These are phyloP conservation scores for Melampsora allii-populina DNA, from an alignment of 1,284 basidiomycete genomes.

Conservation along the genomic window DNA sequence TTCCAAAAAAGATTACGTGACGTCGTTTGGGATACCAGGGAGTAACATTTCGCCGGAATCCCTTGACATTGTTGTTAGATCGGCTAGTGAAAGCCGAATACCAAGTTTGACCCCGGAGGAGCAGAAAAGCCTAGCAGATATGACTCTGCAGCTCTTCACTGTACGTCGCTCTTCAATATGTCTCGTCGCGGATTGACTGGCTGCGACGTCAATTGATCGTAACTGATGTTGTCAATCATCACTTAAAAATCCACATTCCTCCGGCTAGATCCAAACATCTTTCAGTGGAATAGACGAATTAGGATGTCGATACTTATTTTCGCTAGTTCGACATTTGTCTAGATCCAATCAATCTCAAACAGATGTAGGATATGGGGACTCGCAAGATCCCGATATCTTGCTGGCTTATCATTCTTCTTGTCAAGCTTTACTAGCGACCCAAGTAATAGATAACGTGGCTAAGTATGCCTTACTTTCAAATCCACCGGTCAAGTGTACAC, in stretches of 20 bases:
- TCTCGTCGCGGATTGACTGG: not conserved
- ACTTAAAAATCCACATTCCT: no score
- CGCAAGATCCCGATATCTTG: conserved; percentile 14
- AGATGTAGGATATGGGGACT: conserved; percentile 13
- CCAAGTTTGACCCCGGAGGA: conserved; percentile 19
- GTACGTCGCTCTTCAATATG: conserved; percentile 1
- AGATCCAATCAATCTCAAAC: not conserved
- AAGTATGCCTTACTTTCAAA: not conserved
- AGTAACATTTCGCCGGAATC: conserved; percentile 14
- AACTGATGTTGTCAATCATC: conserved; percentile 14
- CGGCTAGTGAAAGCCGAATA: conserved; percentile 3
- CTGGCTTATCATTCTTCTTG: conserved; percentile 25
- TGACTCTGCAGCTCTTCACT: conserved; percentile 13
- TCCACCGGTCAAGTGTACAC: not conserved
- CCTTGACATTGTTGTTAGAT: conserved; percentile 8
- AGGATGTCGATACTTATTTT: conserved; percentile 41
- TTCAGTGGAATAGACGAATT: conserved; percentile 18
- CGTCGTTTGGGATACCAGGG: not conserved
- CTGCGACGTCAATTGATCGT: not conserved
- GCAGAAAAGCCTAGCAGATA: not conserved
- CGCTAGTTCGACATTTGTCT: conserved; percentile 4
- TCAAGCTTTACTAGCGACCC: conserved; percentile 6
- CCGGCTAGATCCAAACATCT: not conserved
- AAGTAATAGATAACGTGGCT: not conserved
- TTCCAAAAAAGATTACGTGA: not conserved